Conservation (phyloP, 176 grass and related monocot genomes). For the Tuctoria greenei region DNA sequence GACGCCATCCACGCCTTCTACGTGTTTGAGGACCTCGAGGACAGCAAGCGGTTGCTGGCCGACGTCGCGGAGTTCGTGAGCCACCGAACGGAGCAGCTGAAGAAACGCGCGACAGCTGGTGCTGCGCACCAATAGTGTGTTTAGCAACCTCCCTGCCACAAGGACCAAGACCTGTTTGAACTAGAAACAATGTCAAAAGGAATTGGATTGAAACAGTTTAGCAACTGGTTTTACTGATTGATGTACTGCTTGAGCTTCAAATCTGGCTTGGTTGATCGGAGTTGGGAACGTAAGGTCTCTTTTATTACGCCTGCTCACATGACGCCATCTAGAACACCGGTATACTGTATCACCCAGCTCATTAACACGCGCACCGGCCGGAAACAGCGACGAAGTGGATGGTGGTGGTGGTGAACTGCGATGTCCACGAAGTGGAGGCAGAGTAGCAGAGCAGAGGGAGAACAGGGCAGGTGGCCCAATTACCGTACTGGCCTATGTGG, state of each 20-base stretch:
- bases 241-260: background rate
- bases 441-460: too few relatives aligned
- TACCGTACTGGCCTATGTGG: background rate
- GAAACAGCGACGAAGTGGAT: background rate
- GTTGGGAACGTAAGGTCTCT: too few relatives aligned
- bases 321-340: too few relatives aligned
- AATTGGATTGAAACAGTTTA: too few relatives aligned
- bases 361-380: background rate
- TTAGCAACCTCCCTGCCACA: too few relatives aligned
- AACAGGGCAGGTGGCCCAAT: background rate
- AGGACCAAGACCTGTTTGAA: too few relatives aligned
- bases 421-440: too few relatives aligned
- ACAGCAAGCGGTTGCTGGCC: constrained; percentile 21
- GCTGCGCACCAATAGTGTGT: too few relatives aligned
- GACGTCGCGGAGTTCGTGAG: constrained; percentile 51
- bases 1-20: constrained; percentile 54
- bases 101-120: background rate
- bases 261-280: background rate
- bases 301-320: too few relatives aligned
- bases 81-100: background rate
- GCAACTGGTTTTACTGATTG: background rate
- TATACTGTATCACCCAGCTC: background rate
- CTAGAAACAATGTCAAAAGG: too few relatives aligned
- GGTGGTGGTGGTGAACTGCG: too few relatives aligned
- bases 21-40: constrained; percentile 28